phyloP scores from a whole-genome alignment of 129 eudicot genomes.

The Oenanthe sinensis region DNA sequence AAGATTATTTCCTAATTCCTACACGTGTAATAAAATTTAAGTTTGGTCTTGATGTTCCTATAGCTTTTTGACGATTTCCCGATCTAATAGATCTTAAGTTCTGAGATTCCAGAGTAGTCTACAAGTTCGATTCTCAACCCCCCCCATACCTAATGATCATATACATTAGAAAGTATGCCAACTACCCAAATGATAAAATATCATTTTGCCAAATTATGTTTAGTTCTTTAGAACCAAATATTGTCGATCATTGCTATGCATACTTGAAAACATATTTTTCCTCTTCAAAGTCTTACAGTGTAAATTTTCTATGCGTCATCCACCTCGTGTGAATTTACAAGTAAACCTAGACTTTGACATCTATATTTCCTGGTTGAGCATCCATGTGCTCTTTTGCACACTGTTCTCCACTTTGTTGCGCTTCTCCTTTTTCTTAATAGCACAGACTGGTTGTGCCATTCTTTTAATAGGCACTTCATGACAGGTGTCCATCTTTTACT shows the following conservation, averaged over 20 bases:
- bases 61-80: neutral
- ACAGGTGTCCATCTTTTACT: neutral
- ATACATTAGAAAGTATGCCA: too few relatives aligned
- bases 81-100: neutral
- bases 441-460: neutral
- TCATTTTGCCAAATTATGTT: neutral
- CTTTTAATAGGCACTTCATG: neutral
- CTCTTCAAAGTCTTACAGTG: neutral
- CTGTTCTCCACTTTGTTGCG: neutral
- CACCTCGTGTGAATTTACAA: neutral
- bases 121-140: too few relatives aligned
- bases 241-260: neutral
- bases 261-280: neutral
- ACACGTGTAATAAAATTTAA: neutral
- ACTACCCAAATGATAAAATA: too few relatives aligned
- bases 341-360: neutral
- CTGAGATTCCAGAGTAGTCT: too few relatives aligned
- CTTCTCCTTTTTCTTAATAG: neutral
- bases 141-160: too few relatives aligned
- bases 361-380: neutral
- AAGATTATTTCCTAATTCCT: neutral
- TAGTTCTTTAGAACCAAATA: too few relatives aligned
- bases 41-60: neutral
- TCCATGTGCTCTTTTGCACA: neutral
- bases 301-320: neutral